Evolutionary conservation across 2,329 filamentous ascomycete species (phyloP), one percentile per base, ranked within the genome.

Genomic region (Sporothrix protearum): DNA sequence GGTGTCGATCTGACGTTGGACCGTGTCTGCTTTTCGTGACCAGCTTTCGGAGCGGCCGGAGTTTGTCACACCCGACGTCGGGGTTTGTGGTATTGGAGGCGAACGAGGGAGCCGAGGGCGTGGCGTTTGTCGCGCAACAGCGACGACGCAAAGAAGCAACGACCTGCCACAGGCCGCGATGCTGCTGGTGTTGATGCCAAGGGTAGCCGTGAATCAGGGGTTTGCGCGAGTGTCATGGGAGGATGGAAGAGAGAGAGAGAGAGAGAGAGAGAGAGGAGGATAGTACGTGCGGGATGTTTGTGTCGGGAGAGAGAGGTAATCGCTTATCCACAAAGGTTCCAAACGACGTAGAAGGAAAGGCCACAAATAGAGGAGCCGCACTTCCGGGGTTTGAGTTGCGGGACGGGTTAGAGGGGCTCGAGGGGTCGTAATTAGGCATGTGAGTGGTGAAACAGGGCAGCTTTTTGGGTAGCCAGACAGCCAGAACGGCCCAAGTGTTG

Each of bases 251-350:
- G 42, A 4, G 25, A 47, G 61, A n/a, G n/a, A n/a, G n/a, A n/a
- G n/a, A n/a, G n/a, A n/a, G n/a, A n/a, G n/a, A n/a, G n/a, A n/a
- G n/a, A n/a, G 42, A 49, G 42, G 42, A 47, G 42, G 42, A 42
- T 8, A 16, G 14, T 2, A 47, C 19, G 14, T 19, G 63, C 22
- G 16, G 59, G 59, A 64, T 64, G 59, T 63, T 42, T 47, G n/a
- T 28, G 59, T 39, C 30, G 30, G 53, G 30, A 30, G 55, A n/a
- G 30, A 59, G 25, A 28, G 59, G 9, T 42, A 45, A 66, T 33
- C 63, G 63, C 63, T 49, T 49, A 66, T 66, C 63, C 49, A 16
- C 63, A 39, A 49, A 47, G 61, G 61, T 66, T 47, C 61, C 25
- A 30, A 25, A 16, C 19, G 42, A 16, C 19, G 14, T 47, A 47